Evolutionary conservation across 345 rosid species (phyloP), one percentile per base, ranked within the genome.

Genomic region (Iberis pinnata): DNA sequence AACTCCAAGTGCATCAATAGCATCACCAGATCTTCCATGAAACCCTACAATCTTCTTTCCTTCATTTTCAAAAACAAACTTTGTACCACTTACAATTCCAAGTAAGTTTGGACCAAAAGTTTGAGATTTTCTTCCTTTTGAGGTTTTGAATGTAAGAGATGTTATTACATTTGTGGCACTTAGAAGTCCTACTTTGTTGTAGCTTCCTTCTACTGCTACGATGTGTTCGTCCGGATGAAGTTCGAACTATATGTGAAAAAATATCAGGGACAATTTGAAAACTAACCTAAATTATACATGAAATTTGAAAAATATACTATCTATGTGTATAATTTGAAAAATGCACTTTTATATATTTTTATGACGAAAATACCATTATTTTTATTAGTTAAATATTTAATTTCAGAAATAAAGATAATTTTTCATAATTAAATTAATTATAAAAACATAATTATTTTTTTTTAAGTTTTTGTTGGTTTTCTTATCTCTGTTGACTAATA

Each of bases 51-150:
- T 61, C 58, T 61, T 61, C 43, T 32, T 61, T 31, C 36, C 49
- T 12, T 4, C 51, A 6, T 61, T 43, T 26, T 51, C 58, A 15
- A 61, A 24, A 32, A 5, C 32, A 2, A 63, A 63, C 60, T 63
- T 53, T 18, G 22, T 44, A 45, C 68, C 68, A 1, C 1, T 18
- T 18, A 56, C 19, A 13, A 37, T 2, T 45, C 60, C 54, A 4
- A 63, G 11, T 33, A 45, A 18, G 52, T 52, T 43, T 52, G 66
- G 59, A 22, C 66, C 66, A 51, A 42, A 61, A 27, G 12, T 16
- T 16, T 51, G 58, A 43, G 66, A 61, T 9, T 9, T 12, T 43
- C 58, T 51, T 8, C 66, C 66, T 33, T 51, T 61, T 51, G 66
- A 61, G 15, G 66, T 61, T 44, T 61, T 61, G 38, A 52, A 61